Base-by-base conservation (phyloP, 805 yeast species). In the Teunomyces lycoperdinae region DNA sequence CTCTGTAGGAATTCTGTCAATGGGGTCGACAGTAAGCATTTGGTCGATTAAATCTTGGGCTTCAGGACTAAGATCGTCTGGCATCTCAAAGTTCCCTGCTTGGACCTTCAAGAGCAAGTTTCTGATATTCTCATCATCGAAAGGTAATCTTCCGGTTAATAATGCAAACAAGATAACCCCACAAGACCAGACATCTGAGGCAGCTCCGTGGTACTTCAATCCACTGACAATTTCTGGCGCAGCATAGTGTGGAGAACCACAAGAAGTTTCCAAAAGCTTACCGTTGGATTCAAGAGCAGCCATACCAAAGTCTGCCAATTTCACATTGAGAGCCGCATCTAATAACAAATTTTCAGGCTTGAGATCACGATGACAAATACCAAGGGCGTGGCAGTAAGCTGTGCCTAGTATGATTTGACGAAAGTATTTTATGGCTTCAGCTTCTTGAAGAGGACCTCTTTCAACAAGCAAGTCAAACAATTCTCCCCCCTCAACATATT, bases 201-300 rank as follows among this genome's bases (percentile, higher is more conserved):
- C 90, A 28, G 87, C 84, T 14, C 95, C 95, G 64, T 87, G 90
- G 59, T 87, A 87, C 47, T 81, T 80, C 58, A 79, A 78, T 13
- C 94, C 92, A 58, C 83, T 77, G 14, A 87, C 92, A 52, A 87
- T 87, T 66, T 87, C 95, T 0, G 95, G 95, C 2, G 95, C 87
- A 5, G 94, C 94, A 64, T 87, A 87, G 69, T 87, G 95, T 14
- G 95, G 95, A 17, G 91, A 85, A 3, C 95, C 95, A 70, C 95
- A 87, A 11, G 89, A 82, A 4, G 95, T 87, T 63, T 85, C 89
- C 45, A 87, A 70, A 46, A 87, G 68, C 62, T 80, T 79, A 46
- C 84, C 88, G 48, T 81, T 81, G 51, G 83, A 77, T 62, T 87
- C 92, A 50, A 87, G 71, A 17, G 94, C 94, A 26, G 95, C 95